Evolutionary conservation across 23 red algal species (phyloP).

Genomic region (Gracilaria gracilis): DNA sequence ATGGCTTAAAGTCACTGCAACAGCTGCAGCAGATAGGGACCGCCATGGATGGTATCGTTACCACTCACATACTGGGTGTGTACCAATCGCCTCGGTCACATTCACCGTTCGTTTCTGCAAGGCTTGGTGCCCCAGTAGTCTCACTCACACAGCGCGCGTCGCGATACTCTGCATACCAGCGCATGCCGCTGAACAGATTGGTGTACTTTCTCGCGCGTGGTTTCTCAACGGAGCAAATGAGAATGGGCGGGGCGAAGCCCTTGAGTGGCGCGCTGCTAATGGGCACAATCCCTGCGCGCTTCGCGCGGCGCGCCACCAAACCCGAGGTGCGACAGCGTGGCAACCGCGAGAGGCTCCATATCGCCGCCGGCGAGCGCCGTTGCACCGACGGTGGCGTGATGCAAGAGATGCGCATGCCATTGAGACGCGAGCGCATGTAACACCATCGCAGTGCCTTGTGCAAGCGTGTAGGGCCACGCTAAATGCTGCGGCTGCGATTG

Average conservation of each 20-base stretch:
- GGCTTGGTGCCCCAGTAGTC: conserved; percentile 23
- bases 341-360: background rate
- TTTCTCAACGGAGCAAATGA: conserved; percentile 53
- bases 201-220: conserved; percentile 65
- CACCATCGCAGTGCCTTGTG: no score
- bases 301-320: background rate
- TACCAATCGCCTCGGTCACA: conserved; percentile 25
- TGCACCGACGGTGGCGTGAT: background rate
- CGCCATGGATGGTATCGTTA: background rate
- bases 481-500: no score
- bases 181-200: conserved; percentile 40
- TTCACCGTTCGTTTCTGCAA: conserved; percentile 41
- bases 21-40: conserved; percentile 18
- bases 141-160: background rate
- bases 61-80: conserved; percentile 45
- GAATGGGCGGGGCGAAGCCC: conserved; percentile 5
- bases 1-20: background rate
- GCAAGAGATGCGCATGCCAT: background rate
- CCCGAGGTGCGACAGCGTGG: no score
- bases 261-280: background rate
- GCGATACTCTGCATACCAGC: conserved; percentile 28
- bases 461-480: background rate
- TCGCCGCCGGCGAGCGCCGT: background rate
- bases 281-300: background rate
- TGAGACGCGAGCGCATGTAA: no score